Percentiles rank a stretch among this genome's conserved stretches.
phyloP scores from a whole-genome alignment of 371 early-diverging fungal species.

The Fennellomyces sp. region DNA sequence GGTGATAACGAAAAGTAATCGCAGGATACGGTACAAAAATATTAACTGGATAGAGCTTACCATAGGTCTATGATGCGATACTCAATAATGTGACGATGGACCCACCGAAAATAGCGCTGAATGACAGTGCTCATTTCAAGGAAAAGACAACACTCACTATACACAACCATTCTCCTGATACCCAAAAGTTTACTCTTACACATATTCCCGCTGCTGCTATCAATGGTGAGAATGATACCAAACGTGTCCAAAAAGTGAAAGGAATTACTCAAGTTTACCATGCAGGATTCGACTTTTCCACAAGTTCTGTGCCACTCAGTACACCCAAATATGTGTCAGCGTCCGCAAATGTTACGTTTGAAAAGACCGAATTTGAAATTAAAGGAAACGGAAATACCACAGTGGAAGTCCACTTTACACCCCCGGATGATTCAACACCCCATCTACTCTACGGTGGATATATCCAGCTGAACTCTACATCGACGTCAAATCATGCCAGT shows the following conservation, averaged over 20 bases:
- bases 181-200: background rate
- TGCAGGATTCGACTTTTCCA: constrained; percentile 14
- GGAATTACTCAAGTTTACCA: background rate
- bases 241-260: no score
- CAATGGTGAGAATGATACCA: background rate
- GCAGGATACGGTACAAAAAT: background rate
- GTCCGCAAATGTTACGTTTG: background rate
- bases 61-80: constrained; percentile 17
- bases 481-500: background rate
- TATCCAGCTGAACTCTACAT: constrained; percentile 3
- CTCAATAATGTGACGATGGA: constrained; percentile 2
- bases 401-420: background rate
- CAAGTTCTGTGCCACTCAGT: constrained; percentile 13
- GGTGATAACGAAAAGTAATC: constrained; percentile 3
- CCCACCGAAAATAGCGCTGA: constrained; percentile 18
- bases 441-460: constrained; percentile 19
- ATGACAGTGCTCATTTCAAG: constrained; percentile 16
- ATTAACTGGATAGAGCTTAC: background rate
- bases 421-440: background rate
- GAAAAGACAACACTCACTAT: constrained; percentile 3
- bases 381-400: background rate
- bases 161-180: constrained; percentile 6
- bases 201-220: constrained; percentile 13
- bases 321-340: constrained; percentile 4
- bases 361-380: background rate